phyloP scores from a whole-genome alignment of 2,329 filamentous ascomycete genomes.

The Botrytis fragariae region DNA sequence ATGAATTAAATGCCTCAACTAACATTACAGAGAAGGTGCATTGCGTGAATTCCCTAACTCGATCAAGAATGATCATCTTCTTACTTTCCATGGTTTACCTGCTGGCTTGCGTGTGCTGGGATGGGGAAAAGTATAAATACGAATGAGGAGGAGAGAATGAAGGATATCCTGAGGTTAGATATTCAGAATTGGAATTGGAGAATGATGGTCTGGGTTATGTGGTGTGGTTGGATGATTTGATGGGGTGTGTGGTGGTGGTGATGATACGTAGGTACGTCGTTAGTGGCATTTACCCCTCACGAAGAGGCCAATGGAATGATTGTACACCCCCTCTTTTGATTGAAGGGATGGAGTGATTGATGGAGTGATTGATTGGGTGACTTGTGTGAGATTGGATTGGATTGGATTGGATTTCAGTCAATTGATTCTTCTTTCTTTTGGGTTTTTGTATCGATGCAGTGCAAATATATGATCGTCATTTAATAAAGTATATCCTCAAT shows the following conservation, averaged over 20 bases:
- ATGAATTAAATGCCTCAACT: background rate
- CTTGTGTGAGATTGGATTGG: background rate
- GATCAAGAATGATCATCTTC: background rate
- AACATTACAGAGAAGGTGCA: background rate
- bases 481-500: background rate
- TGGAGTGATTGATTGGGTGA: too few species aligned
- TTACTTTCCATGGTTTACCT: background rate
- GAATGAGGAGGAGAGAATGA: background rate
- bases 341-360: background rate
- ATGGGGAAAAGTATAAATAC: background rate
- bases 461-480: background rate
- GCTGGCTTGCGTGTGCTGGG: background rate
- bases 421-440: background rate
- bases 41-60: background rate
- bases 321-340: background rate
- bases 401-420: background rate
- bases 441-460: too few species aligned
- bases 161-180: background rate
- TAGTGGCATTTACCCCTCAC: slow-evolving; percentile 10
- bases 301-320: background rate
- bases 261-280: background rate
- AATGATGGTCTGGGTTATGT: too few species aligned
- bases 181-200: background rate
- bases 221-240: background rate
- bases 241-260: background rate